Evolutionary conservation across 2,329 filamentous ascomycete genomes (phyloP), one percentile per base, ranked within the genome.

Genomic region (Paecilomyces sp.): DNA sequence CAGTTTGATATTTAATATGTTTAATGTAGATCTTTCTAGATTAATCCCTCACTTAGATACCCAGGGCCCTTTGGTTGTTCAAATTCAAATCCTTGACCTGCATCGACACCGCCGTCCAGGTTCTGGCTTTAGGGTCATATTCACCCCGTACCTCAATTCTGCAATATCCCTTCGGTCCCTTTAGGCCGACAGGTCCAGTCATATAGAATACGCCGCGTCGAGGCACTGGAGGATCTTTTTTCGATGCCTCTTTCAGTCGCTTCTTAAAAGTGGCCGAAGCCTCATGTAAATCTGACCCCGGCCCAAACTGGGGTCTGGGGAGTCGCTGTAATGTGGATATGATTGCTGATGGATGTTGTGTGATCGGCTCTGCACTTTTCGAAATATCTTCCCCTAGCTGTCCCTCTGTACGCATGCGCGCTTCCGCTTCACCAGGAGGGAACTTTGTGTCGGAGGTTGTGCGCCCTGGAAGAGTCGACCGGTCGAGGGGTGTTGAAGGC

Each of bases 61-160:
- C 67, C 50, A 70, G 66, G 34, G 72, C 60, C 28, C 57, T 66
- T 61, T 73, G 73, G 41, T 61, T 65, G 50, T 65, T 64, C 31
- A 68, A 56, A 33, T 64, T 70, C 47, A 74, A 25, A 59, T 75
- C 73, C 54, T 66, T 72, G 7, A 75, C 59, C 34, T 67, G 61
- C 63, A 73, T 68, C 25, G 68, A 67, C 25, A 75, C 62, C 15
- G 60, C 64, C 34, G 66, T 62, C 72, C 72, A 75, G 55, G 62
- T 64, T 30, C 65, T 64, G 6, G 66, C 63, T 12, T 58, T 62
- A 47, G 72, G 71, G 56, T 75, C 69, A 60, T 74, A 75, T 66
- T 74, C 72, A 30, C 71, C 73, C 22, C 62, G 63, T 9, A 75
- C 71, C 60, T 75, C 71, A 57, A 74, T 64, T 57, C 73, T 68